Conservation (phyloP, 495 filamentous ascomycete species). For the Choiromyces venosus region DNA sequence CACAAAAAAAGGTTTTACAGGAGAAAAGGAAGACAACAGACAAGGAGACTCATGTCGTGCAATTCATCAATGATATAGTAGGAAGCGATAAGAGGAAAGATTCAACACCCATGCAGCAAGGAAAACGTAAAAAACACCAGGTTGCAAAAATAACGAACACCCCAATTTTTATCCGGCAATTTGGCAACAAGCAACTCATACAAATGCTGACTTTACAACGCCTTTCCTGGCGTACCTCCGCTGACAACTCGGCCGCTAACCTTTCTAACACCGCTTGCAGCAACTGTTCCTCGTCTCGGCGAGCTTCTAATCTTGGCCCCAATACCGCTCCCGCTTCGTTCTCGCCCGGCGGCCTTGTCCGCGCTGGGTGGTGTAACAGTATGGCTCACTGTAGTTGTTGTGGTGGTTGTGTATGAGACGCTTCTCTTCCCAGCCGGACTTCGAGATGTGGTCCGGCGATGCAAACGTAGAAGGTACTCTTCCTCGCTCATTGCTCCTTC, state of each 20-base stretch:
- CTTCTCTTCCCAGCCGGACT: slow-evolving; percentile 40
- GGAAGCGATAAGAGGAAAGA: slow-evolving; percentile 8
- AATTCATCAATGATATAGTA: slow-evolving; percentile 6
- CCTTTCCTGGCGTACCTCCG: slow-evolving; percentile 48
- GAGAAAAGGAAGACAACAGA: slow-evolving; percentile 3
- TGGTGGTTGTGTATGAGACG: slow-evolving; percentile 58
- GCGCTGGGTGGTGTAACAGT: slow-evolving; percentile 52
- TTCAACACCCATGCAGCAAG: slow-evolving; percentile 2
- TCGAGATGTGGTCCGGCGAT: slow-evolving; percentile 34
- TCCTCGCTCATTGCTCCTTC: slow-evolving; percentile 38
- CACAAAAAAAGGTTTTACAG: not conserved
- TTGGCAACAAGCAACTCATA: slow-evolving; percentile 11
- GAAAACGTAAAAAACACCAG: slow-evolving; percentile 28
- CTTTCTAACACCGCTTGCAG: slow-evolving; percentile 71
- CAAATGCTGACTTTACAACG: slow-evolving; percentile 35
- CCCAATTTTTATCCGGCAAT: slow-evolving; percentile 8
- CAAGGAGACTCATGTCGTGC: slow-evolving; percentile 1
- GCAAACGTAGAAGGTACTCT: slow-evolving; percentile 39
- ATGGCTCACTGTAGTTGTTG: slow-evolving; percentile 57
- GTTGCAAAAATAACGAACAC: slow-evolving; percentile 8
- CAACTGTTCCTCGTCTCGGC: slow-evolving; percentile 55
- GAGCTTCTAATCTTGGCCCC: slow-evolving; percentile 68
- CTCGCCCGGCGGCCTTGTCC: slow-evolving; percentile 42
- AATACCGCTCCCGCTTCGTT: slow-evolving; percentile 58
- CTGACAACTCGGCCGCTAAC: slow-evolving; percentile 90